Conservation (phyloP, 441 rosid species). For the Adansonia madagascariensis region DNA sequence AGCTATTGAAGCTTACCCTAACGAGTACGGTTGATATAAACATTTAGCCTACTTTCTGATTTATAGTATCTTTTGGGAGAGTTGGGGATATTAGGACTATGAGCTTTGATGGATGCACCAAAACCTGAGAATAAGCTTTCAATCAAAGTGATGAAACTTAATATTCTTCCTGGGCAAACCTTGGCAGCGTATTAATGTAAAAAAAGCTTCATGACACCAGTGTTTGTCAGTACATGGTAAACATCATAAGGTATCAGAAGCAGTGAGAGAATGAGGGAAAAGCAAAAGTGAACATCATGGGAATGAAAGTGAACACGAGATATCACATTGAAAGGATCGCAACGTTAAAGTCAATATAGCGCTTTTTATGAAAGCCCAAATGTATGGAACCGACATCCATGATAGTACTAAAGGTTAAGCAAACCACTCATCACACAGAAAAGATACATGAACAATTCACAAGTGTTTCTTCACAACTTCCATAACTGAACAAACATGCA, state of each 20-base stretch:
- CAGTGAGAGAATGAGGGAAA: background rate
- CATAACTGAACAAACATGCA: slow-evolving; percentile 13
- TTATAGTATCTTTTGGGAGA: no score
- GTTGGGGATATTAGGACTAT: no score
- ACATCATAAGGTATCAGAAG: background rate
- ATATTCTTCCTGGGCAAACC: background rate
- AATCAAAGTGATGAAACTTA: background rate
- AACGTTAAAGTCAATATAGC: slow-evolving; percentile 20
- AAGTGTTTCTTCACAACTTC: slow-evolving; percentile 24
- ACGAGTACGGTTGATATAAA: no score
- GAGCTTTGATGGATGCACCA: background rate
- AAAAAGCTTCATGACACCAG: background rate
- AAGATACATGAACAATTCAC: slow-evolving; percentile 33
- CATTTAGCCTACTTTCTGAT: no score
- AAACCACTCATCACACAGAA: slow-evolving; percentile 36
- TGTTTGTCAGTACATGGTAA: no score
- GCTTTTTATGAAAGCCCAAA: slow-evolving; percentile 23
- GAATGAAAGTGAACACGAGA: slow-evolving; percentile 22
- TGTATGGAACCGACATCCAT: slow-evolving; percentile 22
- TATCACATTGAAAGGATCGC: slow-evolving; percentile 33
- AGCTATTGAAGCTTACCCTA: no score
- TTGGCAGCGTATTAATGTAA: background rate
- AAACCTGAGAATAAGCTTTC: background rate
- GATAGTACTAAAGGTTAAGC: slow-evolving; percentile 27
- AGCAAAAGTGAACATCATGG: background rate